Base-by-base conservation (phyloP, 2,329 filamentous ascomycete species). In the Alternaria arbusti region DNA sequence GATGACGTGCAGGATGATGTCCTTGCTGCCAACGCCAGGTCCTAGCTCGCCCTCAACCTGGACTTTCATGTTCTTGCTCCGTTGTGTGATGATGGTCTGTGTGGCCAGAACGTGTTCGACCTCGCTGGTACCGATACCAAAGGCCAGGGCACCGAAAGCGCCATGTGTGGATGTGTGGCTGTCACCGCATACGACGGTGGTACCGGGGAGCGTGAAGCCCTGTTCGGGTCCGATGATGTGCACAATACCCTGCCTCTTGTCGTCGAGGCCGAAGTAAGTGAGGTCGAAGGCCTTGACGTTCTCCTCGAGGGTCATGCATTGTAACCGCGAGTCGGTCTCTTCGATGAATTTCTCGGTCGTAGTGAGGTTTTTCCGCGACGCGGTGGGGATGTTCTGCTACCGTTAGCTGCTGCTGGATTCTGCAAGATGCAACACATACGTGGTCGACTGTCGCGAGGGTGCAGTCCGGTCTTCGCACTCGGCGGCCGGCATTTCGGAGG, bases 141-240 rank as follows among this genome's bases (percentile, higher is more conserved):
- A 97, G 44, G 96, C 96, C 66, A 98, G 88, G 72, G 94, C 88
- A 71, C 96, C 96, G 74, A 98, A 99, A 56, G 96, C 96, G 75
- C 96, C 96, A 83, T 99, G 96, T 67, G 96, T 99, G 25, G 95
- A 97, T 50, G 96, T 99, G 81, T 99, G 96, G 77, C 92, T 97
- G 86, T 99, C 96, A 81, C 96, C 96, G 78, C 96, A 98, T 70
- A 98, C 96, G 40, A 98, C 92, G 4, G 96, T 99, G 58, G 96
- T 98, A 71, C 93, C 96, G 45, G 96, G 96, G 40, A 98, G 90
- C 60, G 96, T 99, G 86, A 99, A 99, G 71, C 96, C 96, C 82
- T 99, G 96, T 85, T 99, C 96, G 44, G 96, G 96, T 36, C 96
- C 96, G 74, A 99, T 98, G 75, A 99, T 93, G 83, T 99, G 96